Base-by-base conservation (phyloP, 345 rosid genomes). In the Citrus reticulata region DNA sequence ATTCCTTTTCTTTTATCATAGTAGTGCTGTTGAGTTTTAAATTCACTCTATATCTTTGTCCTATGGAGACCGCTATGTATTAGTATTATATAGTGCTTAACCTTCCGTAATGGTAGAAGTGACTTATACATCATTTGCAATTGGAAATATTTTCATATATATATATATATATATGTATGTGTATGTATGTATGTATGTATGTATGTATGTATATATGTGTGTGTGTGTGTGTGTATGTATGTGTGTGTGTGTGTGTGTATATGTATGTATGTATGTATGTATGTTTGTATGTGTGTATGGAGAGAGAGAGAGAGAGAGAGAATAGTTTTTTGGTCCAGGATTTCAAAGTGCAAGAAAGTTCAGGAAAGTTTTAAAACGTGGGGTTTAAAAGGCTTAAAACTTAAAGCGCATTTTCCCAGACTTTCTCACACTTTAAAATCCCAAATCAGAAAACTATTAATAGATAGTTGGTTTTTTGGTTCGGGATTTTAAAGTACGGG, bases 151-250 rank as follows among this genome's bases (percentile, higher is more conserved):
- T n/a, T 19, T 5, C 9, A 19, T 65, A 6, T 32, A 65, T 65
- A 7, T 65, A 16, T 32, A 65, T 65, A 7, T 39, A 34, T 32
- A 0, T 16, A 2, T 39, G 0, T 39, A 0, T 39, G 1, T 39
- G 7, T 1, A 0, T 34, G 37, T 34, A 0, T 4, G 5, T 30
- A 0, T 30, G 3, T 30, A 0, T 2, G 3, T 2, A 0, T 2
- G 3, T 29, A 29, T 29, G 0, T 29, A 2, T 29, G 0, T 29
- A 2, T 0, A 0, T 30, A 0, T 30, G 0, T 3, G 0, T 30
- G 4, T 30, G 0, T 30, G 0, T 30, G 4, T 30, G 0, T 30
- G 0, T 30, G 0, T 30, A 0, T 30, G 3, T 2, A 0, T 30
- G 3, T 30, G 2, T 30, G 3, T 30, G 0, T 2, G 3, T 2